phyloP scores from a whole-genome alignment of 768 basidiomycete genomes.

The Russula griseocarnosa region DNA sequence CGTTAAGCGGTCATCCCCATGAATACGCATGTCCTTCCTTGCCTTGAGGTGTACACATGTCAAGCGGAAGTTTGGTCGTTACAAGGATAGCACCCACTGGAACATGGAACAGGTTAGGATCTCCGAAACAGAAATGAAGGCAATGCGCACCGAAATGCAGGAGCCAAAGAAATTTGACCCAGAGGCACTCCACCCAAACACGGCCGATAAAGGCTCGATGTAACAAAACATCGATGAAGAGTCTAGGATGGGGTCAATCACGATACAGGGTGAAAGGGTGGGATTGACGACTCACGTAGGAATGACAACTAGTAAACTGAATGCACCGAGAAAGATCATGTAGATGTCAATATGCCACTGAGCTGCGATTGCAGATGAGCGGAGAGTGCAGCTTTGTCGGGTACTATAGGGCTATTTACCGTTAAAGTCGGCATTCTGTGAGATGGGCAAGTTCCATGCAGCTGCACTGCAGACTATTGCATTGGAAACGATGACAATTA shows the following conservation, averaged over 20 bases:
- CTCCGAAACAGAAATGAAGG: background rate
- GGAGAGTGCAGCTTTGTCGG: background rate
- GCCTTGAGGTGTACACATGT: conserved; percentile 23
- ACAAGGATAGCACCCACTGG: conserved; percentile 24
- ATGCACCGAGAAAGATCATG: conserved; percentile 28
- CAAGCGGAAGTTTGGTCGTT: conserved; percentile 15
- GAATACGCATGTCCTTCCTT: conserved; percentile 9
- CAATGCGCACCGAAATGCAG: conserved; percentile 22
- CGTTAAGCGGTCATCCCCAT: background rate
- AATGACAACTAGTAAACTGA: conserved; percentile 25
- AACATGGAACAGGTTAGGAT: background rate
- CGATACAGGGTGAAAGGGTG: background rate
- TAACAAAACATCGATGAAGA: conserved; percentile 20
- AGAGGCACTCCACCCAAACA: conserved; percentile 27
- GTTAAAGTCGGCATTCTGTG: conserved; percentile 5
- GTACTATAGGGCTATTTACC: background rate
- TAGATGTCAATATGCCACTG: conserved; percentile 21
- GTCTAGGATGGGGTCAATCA: conserved; percentile 6
- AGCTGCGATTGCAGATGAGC: background rate
- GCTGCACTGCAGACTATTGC: conserved; percentile 29
- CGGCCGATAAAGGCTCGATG: conserved; percentile 10
- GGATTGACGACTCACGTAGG: conserved; percentile 10
- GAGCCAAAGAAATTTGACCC: conserved; percentile 22
- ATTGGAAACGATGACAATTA: conserved; percentile 19
- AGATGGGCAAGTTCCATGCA: conserved; percentile 25